Percentiles rank a stretch among this genome's conserved stretches.
phyloP scores from a whole-genome alignment of 768 basidiomycete species.

The Amanita exitialis region DNA sequence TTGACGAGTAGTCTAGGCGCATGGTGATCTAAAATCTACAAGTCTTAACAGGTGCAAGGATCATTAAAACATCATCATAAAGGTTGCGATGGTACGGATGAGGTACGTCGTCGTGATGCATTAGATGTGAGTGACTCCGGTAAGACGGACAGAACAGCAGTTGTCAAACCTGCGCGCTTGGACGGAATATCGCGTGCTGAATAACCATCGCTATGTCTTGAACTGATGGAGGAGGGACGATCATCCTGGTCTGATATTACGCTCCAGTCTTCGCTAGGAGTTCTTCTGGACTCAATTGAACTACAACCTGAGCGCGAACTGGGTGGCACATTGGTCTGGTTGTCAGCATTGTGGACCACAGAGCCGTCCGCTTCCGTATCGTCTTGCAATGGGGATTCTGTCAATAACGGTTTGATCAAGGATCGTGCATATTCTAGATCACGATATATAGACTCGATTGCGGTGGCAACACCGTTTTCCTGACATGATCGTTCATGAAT shows the following conservation, averaged over 20 bases:
- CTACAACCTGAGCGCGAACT: conserved; percentile 40
- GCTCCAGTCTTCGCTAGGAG: conserved; percentile 79
- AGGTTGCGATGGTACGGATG: conserved; percentile 20
- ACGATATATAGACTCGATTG: conserved; percentile 92
- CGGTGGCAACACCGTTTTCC: conserved; percentile 93
- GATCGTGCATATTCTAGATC: conserved; percentile 92
- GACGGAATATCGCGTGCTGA: conserved; percentile 24
- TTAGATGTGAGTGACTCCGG: conserved; percentile 41
- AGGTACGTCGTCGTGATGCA: conserved; percentile 29
- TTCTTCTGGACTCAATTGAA: conserved; percentile 44
- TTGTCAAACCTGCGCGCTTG: conserved; percentile 55
- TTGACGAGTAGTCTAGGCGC: neutral
- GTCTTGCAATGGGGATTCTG: conserved; percentile 16
- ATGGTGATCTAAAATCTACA: neutral
- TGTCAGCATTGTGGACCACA: conserved; percentile 23
- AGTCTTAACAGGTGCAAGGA: neutral
- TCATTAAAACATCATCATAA: neutral
- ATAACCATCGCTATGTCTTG: conserved; percentile 31
- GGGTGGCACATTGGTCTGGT: conserved; percentile 15
- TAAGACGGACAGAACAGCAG: conserved; percentile 51
- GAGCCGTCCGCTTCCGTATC: conserved; percentile 26
- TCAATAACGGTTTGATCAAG: conserved; percentile 55
- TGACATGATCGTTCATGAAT: conserved; percentile 18
- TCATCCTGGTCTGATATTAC: conserved; percentile 76
- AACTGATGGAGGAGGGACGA: conserved; percentile 42